phyloP scores from a whole-genome alignment of 2,329 filamentous ascomycete species.

The Didymella arachidicola region DNA sequence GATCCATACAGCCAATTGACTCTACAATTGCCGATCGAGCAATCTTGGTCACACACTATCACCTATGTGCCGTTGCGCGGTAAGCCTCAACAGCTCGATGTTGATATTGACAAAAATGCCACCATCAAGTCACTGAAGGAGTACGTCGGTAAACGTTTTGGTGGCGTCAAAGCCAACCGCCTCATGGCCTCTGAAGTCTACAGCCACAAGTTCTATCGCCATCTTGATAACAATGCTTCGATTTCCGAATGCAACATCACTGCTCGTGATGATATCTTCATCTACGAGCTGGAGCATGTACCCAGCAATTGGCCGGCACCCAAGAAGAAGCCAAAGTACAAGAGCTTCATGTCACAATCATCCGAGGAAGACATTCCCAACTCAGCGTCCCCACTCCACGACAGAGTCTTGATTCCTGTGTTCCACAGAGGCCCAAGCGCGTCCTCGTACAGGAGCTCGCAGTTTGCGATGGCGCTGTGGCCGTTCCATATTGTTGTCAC shows the following conservation, averaged over 20 bases:
- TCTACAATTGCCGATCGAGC: slow-evolving; percentile 86
- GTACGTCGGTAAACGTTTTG: slow-evolving; percentile 63
- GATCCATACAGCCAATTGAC: slow-evolving; percentile 97
- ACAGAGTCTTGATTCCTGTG: slow-evolving; percentile 74
- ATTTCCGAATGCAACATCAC: slow-evolving; percentile 76
- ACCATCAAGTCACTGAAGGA: slow-evolving; percentile 74
- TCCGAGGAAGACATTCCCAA: slow-evolving; percentile 58
- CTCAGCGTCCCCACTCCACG: slow-evolving; percentile 69
- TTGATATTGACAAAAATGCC: slow-evolving; percentile 82
- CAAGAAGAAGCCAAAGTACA: slow-evolving; percentile 56
- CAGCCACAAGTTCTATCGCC: slow-evolving; percentile 83
- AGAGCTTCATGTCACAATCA: slow-evolving; percentile 57
- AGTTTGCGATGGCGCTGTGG: slow-evolving; percentile 48
- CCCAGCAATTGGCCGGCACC: slow-evolving; percentile 79
- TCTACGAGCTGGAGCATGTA: slow-evolving; percentile 78
- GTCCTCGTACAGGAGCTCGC: slow-evolving; percentile 43
- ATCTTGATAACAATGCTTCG: slow-evolving; percentile 71
- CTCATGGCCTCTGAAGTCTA: slow-evolving; percentile 87
- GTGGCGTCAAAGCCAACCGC: slow-evolving; percentile 62
- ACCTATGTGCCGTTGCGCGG: slow-evolving; percentile 80
- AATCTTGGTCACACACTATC: slow-evolving; percentile 77
- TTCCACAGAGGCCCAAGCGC: slow-evolving; percentile 64
- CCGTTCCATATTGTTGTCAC: slow-evolving; percentile 79
- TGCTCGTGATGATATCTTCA: slow-evolving; percentile 67
- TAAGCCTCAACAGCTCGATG: slow-evolving; percentile 72